Conservation (phyloP, 202 grass and related monocot genomes). For the Cymbopogon flexuosus region DNA sequence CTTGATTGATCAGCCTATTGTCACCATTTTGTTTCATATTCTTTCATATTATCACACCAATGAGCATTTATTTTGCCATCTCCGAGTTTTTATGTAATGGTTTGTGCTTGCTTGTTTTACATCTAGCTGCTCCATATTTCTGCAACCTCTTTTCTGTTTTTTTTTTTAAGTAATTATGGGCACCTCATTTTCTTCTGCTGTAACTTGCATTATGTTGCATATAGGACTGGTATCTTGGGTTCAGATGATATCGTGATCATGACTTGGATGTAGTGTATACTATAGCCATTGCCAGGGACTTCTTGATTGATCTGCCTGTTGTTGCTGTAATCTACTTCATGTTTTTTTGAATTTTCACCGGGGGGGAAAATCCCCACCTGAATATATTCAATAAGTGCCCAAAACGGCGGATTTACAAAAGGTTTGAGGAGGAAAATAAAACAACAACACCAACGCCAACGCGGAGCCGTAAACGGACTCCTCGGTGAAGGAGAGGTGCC, state of each 20-base stretch:
- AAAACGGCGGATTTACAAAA: no score
- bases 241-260: not conserved
- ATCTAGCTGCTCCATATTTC: not conserved
- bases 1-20: not conserved
- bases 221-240: not conserved
- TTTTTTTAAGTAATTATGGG: not conserved
- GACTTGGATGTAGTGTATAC: not conserved
- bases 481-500: no score
- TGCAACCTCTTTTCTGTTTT: not conserved
- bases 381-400: no score
- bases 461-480: no score
- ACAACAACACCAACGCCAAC: no score
- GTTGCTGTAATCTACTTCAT: not conserved
- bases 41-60: not conserved
- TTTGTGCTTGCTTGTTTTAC: not conserved
- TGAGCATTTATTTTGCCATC: not conserved
- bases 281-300: not conserved
- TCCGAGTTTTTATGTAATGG: not conserved
- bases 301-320: not conserved
- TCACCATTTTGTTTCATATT: not conserved
- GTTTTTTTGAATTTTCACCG: no score
- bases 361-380: no score
- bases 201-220: constrained; percentile 10
- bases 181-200: not conserved
- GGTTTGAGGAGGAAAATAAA: no score